These are phyloP conservation scores for Cryphonectria parasitica DNA, from an alignment of 2,329 filamentous ascomycete species.

Conservation along the genomic window DNA sequence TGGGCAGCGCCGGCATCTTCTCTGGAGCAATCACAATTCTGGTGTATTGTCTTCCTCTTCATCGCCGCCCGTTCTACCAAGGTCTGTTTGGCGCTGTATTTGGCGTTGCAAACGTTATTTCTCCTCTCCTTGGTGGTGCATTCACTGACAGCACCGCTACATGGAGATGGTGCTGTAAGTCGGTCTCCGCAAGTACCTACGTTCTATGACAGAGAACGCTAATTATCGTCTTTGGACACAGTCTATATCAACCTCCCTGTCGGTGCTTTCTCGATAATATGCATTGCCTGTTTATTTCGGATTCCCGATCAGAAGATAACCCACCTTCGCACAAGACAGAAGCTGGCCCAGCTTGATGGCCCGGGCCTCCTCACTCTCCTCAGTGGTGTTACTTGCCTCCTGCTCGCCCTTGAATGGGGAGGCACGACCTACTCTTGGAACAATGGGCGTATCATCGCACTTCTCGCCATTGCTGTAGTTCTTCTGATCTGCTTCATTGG, in stretches of 20 bases:
- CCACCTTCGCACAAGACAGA: background rate
- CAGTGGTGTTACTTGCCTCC: slow-evolving; percentile 44
- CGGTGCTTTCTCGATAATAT: too few species aligned
- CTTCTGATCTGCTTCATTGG: slow-evolving; percentile 33
- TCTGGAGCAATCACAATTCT: slow-evolving; percentile 25
- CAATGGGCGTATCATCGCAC: slow-evolving; percentile 40
- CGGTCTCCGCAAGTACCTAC: too few species aligned
- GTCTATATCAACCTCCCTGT: background rate
- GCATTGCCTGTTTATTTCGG: background rate
- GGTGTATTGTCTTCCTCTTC: background rate
- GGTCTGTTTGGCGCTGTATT: slow-evolving; percentile 10
- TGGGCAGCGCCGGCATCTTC: slow-evolving; percentile 19
- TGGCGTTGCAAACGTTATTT: slow-evolving; percentile 20
- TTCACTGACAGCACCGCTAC: background rate
- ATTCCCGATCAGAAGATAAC: background rate
- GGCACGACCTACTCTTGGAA: slow-evolving; percentile 35
- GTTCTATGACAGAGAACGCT: too few species aligned
- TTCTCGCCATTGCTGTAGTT: slow-evolving; percentile 42
- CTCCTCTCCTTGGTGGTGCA: background rate
- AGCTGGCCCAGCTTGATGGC: slow-evolving; percentile 2
- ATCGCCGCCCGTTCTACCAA: slow-evolving; percentile 29
- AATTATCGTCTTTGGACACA: too few species aligned
- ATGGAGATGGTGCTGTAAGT: background rate
- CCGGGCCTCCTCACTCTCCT: background rate
- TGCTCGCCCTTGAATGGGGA: slow-evolving; percentile 52